A percentile compares a stretch with the other conserved stretches of the same genome.
Conservation (phyloP, 176 grass and related monocot species). For the Secale cereale region DNA sequence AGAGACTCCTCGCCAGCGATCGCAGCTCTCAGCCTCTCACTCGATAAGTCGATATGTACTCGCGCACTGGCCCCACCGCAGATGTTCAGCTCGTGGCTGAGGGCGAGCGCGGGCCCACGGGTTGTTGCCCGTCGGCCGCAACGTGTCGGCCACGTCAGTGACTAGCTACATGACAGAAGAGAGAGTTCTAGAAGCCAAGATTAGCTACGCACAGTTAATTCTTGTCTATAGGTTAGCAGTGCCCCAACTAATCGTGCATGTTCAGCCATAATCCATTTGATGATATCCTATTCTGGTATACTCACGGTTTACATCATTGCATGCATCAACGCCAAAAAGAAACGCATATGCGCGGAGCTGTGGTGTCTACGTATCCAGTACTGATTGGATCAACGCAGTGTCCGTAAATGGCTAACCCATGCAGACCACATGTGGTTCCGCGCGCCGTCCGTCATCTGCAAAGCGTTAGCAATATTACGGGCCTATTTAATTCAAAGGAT, state of each 20-base stretch:
- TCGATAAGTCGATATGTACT: neutral
- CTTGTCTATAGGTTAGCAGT: neutral
- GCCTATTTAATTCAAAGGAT: too few relatives aligned
- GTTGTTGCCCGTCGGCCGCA: neutral
- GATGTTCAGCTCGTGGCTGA: conserved; percentile 11
- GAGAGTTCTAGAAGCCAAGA: conserved; percentile 26
- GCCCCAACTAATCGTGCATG: neutral
- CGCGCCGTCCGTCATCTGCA: too few relatives aligned
- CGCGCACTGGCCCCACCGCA: neutral
- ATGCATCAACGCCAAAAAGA: neutral
- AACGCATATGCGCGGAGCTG: too few relatives aligned
- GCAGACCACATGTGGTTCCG: too few relatives aligned
- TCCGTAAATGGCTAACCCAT: too few relatives aligned
- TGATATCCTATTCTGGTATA: neutral
- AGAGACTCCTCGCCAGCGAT: neutral
- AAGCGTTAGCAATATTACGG: too few relatives aligned
- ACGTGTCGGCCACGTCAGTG: neutral
- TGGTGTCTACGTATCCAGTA: too few relatives aligned
- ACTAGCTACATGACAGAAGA: neutral
- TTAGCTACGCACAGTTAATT: neutral
- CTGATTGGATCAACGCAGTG: too few relatives aligned
- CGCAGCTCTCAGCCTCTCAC: neutral
- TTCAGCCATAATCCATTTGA: neutral
- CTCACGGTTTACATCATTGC: neutral
- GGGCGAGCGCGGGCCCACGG: neutral